Evolutionary conservation across 2,329 filamentous ascomycete species (phyloP), one percentile per base, ranked within the genome.

Genomic region (Trichophyton simii): DNA sequence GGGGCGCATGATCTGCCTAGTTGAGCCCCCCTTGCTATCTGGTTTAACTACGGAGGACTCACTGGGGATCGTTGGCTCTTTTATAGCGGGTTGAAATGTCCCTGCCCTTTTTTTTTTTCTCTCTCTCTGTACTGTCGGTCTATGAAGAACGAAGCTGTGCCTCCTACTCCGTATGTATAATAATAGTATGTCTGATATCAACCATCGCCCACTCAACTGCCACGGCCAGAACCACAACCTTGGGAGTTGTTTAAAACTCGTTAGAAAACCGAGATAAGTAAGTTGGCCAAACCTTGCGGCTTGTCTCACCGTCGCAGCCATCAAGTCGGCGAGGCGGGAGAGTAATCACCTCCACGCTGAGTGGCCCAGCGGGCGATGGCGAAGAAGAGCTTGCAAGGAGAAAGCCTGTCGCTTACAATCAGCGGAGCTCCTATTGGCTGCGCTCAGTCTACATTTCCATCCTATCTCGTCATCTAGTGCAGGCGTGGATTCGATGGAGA

Each of bases 1-100:
- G 73, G 0, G 73, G 74, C 69, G 74, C 77, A 11, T 55, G 22
- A 55, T 52, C 50, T 18, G 18, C 34, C 34, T 36, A 3, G 11
- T 11, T 36, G 4, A 9, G 4, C 34, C 11, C 34, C 7, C 11
- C 11, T 9, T 18, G 34, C 4, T 36, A 36, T 11, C 34, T 36
- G 34, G 34, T 38, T 31, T 13, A 13, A 13, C 34, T 13, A 13
- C 22, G 1, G 3, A 22, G 3, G 2, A 22, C 11, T 3, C 34
- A 7, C 34, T 38, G 34, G 9, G 34, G 11, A 38, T 38, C 34
- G 34, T 38, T 9, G 11, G 3, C 34, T 38, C 34, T 38, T 11
- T 13, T 13, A 38, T 38, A 3, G 11, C 34, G 2, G 28, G 9
- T 13, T 13, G 34, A 7, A 38, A 38, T 38, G 34, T 9, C 11